A percentile compares a stretch with the other conserved stretches of the same genome.
Evolutionary conservation across 228 moss, liverwort and hornwort species (phyloP).

Genomic region (Sphagnum magellanicum): DNA sequence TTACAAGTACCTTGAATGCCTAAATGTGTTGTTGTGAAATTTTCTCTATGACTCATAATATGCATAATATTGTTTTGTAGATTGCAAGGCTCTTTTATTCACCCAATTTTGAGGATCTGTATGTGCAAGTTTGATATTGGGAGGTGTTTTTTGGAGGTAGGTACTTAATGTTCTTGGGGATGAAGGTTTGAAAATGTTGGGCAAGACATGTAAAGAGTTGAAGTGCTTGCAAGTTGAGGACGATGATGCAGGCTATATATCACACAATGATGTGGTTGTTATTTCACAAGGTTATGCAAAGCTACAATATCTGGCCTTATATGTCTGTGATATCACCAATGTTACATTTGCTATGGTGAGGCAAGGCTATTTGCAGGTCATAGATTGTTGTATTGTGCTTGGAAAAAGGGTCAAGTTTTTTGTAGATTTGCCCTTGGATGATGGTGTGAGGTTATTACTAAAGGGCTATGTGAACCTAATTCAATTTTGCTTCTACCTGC

Average conservation of each 20-base stretch:
- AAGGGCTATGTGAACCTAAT: conserved; percentile 16
- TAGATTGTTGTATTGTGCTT: conserved; percentile 30
- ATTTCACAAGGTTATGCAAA: conserved; percentile 20
- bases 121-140: too few species aligned
- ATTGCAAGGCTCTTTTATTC: too few species aligned
- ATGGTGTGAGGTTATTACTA: conserved; percentile 15
- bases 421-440: conserved; percentile 27
- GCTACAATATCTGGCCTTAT: conserved; percentile 27
- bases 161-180: conserved; percentile 21
- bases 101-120: too few species aligned
- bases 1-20: too few species aligned
- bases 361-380: conserved; percentile 14
- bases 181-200: conserved; percentile 18
- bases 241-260: conserved; percentile 16
- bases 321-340: conserved; percentile 21
- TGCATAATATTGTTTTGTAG: too few species aligned
- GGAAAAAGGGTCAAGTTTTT: not conserved
- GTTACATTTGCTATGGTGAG: conserved; percentile 16
- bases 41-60: too few species aligned
- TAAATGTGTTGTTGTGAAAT: too few species aligned
- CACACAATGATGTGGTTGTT: conserved; percentile 23
- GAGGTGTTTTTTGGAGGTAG: conserved; percentile 6
- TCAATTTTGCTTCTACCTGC: conserved; percentile 29
- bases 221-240: conserved; percentile 15
- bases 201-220: conserved; percentile 21